Percentiles rank a stretch among this genome's conserved stretches.
These are phyloP conservation scores for Mycena pura DNA, from an alignment of 768 basidiomycete species.

Conservation along the genomic window DNA sequence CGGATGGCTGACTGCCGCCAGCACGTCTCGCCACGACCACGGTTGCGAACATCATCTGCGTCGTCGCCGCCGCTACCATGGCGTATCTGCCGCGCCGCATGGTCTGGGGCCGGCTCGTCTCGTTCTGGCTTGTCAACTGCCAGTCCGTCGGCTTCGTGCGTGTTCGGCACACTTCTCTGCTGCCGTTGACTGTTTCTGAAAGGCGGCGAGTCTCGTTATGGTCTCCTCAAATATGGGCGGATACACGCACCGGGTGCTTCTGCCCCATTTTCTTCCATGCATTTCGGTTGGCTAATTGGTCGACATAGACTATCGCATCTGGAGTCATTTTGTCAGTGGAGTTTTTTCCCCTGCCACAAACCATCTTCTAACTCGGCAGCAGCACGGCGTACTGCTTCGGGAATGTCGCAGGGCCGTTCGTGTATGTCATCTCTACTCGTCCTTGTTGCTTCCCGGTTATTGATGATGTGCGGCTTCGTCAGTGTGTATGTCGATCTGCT, in stretches of 20 bases:
- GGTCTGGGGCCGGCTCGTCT: constrained; percentile 27
- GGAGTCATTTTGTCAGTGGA: constrained; percentile 19
- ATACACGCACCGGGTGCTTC: constrained; percentile 26
- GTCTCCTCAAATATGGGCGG: constrained; percentile 31
- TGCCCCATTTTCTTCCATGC: background rate
- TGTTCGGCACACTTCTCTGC: background rate
- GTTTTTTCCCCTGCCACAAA: background rate
- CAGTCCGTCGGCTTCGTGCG: constrained; percentile 30
- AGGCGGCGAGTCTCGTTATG: constrained; percentile 27
- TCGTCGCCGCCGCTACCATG: constrained; percentile 26
- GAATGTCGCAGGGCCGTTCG: constrained; percentile 28
- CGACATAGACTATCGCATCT: constrained; percentile 24
- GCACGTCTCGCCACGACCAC: constrained; percentile 25
- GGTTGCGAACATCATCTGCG: constrained; percentile 28
- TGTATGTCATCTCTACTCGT: constrained; percentile 5
- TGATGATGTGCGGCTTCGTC: background rate
- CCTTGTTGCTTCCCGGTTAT: too few species aligned
- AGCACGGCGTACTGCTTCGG: constrained; percentile 30
- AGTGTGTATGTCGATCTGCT: constrained; percentile 12
- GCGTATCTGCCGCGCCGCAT: constrained; percentile 28
- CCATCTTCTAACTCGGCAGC: too few species aligned
- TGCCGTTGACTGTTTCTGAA: background rate
- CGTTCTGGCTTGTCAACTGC: constrained; percentile 30
- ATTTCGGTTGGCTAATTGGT: background rate
- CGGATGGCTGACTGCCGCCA: background rate